A percentile compares a stretch with the other conserved stretches of the same genome.
Evolutionary conservation across 2,329 filamentous ascomycete species (phyloP).

Genomic region (Colletotrichum coccodes): DNA sequence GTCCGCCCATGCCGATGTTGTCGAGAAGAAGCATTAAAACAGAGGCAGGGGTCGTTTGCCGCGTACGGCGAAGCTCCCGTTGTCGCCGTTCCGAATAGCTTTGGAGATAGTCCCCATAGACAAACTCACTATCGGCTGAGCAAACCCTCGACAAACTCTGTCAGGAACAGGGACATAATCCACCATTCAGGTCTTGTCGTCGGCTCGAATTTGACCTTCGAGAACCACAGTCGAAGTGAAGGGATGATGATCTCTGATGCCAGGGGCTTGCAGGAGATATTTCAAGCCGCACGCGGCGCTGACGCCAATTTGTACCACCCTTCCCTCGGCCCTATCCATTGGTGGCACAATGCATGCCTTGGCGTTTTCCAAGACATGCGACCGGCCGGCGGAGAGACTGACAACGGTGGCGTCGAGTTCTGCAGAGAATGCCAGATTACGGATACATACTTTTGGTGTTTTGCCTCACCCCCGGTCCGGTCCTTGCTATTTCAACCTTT

Average conservation of each 20-base stretch:
- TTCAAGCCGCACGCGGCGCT: conserved; percentile 8
- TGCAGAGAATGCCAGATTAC: neutral
- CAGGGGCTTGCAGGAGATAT: neutral
- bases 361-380: neutral
- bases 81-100: conserved; percentile 24
- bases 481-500: conserved; percentile 6
- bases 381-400: conserved; percentile 2
- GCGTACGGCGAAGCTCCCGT: neutral
- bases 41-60: neutral
- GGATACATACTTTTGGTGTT: neutral
- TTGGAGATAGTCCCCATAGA: conserved; percentile 3
- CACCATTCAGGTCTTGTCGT: neutral
- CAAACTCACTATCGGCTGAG: neutral
- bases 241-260: neutral
- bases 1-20: neutral
- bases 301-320: neutral
- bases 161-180: neutral
- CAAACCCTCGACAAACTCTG: neutral
- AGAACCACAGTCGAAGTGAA: conserved; percentile 8
- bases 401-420: conserved; percentile 1
- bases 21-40: neutral
- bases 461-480: neutral
- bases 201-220: neutral
- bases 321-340: conserved; percentile 10
- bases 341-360: conserved; percentile 15